These are phyloP conservation scores for Termitomyces sp. DNA, from an alignment of 768 basidiomycete species.

Conservation along the genomic window DNA sequence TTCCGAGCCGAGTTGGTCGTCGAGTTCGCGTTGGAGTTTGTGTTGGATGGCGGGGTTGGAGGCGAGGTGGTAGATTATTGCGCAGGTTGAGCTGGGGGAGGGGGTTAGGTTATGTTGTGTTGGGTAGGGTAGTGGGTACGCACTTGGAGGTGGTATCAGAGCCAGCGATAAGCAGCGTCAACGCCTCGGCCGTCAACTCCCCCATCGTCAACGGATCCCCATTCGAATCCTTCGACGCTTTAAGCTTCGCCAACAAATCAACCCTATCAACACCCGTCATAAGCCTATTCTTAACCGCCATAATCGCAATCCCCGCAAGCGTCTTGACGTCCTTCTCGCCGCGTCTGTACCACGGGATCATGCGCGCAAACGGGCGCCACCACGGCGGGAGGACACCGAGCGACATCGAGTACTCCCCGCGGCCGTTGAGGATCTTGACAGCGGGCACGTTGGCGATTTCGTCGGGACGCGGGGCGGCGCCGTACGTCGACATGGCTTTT, in stretches of 20 bases:
- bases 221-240: slow-evolving; percentile 70
- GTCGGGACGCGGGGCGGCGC: slow-evolving; percentile 38
- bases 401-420: slow-evolving; percentile 83
- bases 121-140: slow-evolving; percentile 17
- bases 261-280: slow-evolving; percentile 65
- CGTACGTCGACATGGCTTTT: slow-evolving; percentile 54
- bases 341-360: slow-evolving; percentile 73
- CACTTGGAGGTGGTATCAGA: slow-evolving; percentile 94
- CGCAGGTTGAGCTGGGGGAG: slow-evolving; percentile 72
- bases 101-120: not conserved
- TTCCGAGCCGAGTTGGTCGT: slow-evolving; percentile 49
- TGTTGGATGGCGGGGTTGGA: slow-evolving; percentile 57
- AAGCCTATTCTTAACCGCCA: slow-evolving; percentile 76
- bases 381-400: slow-evolving; percentile 74
- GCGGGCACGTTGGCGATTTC: slow-evolving; percentile 64
- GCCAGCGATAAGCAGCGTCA: slow-evolving; percentile 84
- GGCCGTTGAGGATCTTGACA: slow-evolving; percentile 80
- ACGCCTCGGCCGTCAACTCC: slow-evolving; percentile 86
- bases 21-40: slow-evolving; percentile 77
- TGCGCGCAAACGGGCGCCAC: slow-evolving; percentile 63
- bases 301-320: slow-evolving; percentile 76
- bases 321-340: slow-evolving; percentile 65
- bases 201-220: slow-evolving; percentile 78
- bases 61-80: slow-evolving; percentile 84
- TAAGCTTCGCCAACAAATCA: slow-evolving; percentile 80